Base-by-base conservation (phyloP, 192 early-diverging fungal genomes). In the Backusella psychrophila region DNA sequence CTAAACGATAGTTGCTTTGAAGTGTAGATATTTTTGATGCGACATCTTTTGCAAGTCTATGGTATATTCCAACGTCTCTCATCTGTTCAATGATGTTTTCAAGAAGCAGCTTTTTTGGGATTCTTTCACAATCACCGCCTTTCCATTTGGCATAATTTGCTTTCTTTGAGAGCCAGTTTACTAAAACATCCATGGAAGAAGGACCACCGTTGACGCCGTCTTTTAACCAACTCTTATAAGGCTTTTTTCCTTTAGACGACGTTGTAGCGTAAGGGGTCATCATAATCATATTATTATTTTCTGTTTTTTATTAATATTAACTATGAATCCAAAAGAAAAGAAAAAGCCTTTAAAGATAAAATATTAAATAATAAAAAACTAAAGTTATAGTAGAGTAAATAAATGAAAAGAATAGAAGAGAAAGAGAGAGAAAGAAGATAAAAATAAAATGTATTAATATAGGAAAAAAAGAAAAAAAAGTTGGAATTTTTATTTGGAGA, bases 191-290 rank as follows among this genome's bases (percentile, higher is more conserved):
- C 78, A 79, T 79, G 21, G 78, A 79, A 69, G 67, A 79, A 6
- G 78, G 78, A 6, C 78, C 78, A 31, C 78, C 78, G 44, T 52
- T 74, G 1, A 79, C 73, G 8, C 78, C 78, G 29, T 79, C 78
- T 65, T 79, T 79, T 33, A 79, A 67, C 78, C 78, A 79, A 34
- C 78, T 79, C 36, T 79, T 79, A 41, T 79, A 79, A 19, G 78
- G 78, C 34, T 79, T 79, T 59, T 79, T 79, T 19, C 78, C 73
- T 65, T 79, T 79, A 21, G 75, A 49, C n/a, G 75, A 67, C 23
- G 42, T 71, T 36, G 75, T 26, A 38, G 75, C 35, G 70, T 76
- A 76, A n/a, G 75, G 65, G 29, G 75, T 66, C 66, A 76, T 76
- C 75, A 76, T 76, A 23, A 76, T 76, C 75, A 76, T 76, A 69